Conservation (phyloP, 2,329 filamentous ascomycete genomes). For the Xylariaceae sp. region DNA sequence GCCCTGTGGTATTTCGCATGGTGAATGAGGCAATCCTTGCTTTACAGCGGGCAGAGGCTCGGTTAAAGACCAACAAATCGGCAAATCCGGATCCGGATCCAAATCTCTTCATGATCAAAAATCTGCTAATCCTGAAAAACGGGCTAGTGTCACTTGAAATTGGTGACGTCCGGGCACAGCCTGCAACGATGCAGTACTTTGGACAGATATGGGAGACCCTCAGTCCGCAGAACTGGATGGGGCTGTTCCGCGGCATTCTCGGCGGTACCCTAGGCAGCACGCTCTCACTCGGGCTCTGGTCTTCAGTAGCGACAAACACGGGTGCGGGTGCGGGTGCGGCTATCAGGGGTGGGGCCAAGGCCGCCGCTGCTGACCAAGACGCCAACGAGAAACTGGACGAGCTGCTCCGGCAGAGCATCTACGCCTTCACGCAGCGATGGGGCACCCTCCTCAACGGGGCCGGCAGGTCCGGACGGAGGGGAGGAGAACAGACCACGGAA, state of each 20-base stretch:
- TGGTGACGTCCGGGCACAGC: conserved; percentile 55
- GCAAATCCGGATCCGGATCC: conserved; percentile 58
- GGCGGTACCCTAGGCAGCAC: conserved; percentile 52
- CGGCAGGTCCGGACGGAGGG: conserved; percentile 39
- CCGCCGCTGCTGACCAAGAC: conserved; percentile 38
- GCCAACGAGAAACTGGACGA: conserved; percentile 62
- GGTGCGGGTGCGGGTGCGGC: conserved; percentile 17
- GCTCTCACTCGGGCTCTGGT: conserved; percentile 35
- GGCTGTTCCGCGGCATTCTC: conserved; percentile 55
- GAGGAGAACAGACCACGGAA: conserved; percentile 43
- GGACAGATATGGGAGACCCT: conserved; percentile 60
- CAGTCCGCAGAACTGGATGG: conserved; percentile 51
- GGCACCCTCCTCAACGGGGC: conserved; percentile 46
- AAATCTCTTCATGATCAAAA: conserved; percentile 90
- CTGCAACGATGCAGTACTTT: conserved; percentile 54
- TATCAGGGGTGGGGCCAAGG: conserved; percentile 11
- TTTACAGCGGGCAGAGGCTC: conserved; percentile 68
- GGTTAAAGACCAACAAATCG: conserved; percentile 57
- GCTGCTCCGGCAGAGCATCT: conserved; percentile 56
- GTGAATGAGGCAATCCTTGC: conserved; percentile 86
- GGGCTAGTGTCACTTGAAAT: conserved; percentile 96
- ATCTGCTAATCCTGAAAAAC: conserved; percentile 90
- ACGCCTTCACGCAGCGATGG: conserved; percentile 58
- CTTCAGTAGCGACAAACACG: conserved; percentile 19
- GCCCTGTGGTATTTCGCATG: conserved; percentile 59